Conservation (phyloP, 2,329 filamentous ascomycete species). For the Trichoderma sp. region DNA sequence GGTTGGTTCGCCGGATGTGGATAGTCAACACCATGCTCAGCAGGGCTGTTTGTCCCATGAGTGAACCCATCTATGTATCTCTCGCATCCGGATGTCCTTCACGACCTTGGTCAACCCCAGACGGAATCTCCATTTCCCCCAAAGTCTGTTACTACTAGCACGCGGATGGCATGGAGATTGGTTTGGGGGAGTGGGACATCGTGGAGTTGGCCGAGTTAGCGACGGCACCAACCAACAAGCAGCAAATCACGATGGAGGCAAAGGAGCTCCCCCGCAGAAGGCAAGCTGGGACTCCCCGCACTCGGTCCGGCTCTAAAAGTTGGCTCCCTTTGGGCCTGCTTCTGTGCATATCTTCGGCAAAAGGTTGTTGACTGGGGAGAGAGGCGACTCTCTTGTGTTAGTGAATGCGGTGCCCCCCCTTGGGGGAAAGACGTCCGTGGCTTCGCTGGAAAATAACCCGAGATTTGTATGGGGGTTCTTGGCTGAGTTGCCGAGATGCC, state of each 20-base stretch:
- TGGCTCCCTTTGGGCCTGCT: no score
- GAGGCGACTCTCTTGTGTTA: not conserved
- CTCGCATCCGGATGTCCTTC: no score
- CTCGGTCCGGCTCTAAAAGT: not conserved
- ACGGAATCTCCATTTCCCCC: not conserved
- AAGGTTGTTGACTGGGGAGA: not conserved
- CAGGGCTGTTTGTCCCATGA: not conserved
- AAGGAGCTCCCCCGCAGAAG: not conserved
- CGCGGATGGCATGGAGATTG: no score
- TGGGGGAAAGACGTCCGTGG: not conserved
- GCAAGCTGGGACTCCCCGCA: slow-evolving; percentile 3
- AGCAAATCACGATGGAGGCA: no score
- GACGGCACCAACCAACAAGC: no score
- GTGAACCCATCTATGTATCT: no score
- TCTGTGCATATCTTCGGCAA: not conserved
- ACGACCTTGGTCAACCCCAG: not conserved
- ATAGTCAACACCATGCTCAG: not conserved
- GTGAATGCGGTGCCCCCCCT: not conserved
- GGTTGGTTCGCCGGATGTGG: slow-evolving; percentile 16
- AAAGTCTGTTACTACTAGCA: no score
- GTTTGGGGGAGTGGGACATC: no score
- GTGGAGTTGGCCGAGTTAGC: no score
- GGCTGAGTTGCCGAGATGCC: slow-evolving; percentile 21
- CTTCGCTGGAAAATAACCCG: slow-evolving; percentile 16
- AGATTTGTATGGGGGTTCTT: slow-evolving; percentile 6